Percentiles rank a stretch among this genome's conserved stretches.
phyloP scores from a whole-genome alignment of 805 yeast genomes.

The Hanseniaspora osmophila region DNA sequence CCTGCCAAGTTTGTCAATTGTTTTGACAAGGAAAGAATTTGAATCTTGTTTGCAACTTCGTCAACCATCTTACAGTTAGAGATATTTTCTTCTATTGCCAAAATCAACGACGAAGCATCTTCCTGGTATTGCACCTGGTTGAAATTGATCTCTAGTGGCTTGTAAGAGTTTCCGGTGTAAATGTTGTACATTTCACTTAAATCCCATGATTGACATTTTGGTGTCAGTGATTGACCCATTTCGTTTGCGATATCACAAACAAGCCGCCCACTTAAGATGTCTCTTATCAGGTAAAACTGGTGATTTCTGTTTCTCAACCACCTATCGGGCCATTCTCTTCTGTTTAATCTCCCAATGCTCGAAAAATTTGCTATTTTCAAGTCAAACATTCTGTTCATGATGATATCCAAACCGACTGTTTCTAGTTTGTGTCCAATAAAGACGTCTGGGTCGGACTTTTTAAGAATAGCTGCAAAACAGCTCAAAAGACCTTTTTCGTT shows the following conservation, averaged over 20 bases:
- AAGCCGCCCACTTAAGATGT: constrained; percentile 71
- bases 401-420: constrained; percentile 58
- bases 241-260: constrained; percentile 89
- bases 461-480: constrained; percentile 59
- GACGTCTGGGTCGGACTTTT: constrained; percentile 80
- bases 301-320: constrained; percentile 43
- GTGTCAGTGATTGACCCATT: constrained; percentile 82
- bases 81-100: constrained; percentile 58
- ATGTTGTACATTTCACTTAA: constrained; percentile 79
- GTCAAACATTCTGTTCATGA: constrained; percentile 70
- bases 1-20: constrained; percentile 91
- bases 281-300: constrained; percentile 43
- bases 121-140: constrained; percentile 50
- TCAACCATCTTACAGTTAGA: constrained; percentile 56
- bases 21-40: constrained; percentile 76
- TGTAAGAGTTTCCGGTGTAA: constrained; percentile 50
- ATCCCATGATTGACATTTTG: constrained; percentile 91
- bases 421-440: constrained; percentile 81
- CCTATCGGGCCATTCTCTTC: constrained; percentile 65
- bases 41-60: constrained; percentile 67
- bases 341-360: constrained; percentile 65
- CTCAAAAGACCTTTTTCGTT: constrained; percentile 63
- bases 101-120: constrained; percentile 51
- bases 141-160: constrained; percentile 50
- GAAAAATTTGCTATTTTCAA: constrained; percentile 66